Base-by-base conservation (phyloP, 83 land plant genomes). In the Thuja plicata region DNA sequence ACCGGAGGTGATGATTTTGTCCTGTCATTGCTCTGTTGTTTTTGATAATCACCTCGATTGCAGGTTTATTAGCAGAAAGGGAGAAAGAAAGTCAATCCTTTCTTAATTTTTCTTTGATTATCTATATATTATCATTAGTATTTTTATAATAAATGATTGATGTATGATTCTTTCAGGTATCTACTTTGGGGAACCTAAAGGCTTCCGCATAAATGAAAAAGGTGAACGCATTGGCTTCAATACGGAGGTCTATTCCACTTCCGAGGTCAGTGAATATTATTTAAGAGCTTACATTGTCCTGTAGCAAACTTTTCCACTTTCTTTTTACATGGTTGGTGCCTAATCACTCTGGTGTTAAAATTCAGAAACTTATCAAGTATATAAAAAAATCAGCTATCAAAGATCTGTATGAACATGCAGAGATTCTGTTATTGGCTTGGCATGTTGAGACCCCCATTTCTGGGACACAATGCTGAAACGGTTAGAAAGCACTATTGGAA, bases 171-270 rank as follows among this genome's bases (percentile, higher is more conserved):
- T 24, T 6, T 48, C 89, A 98, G 99, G 99, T 54, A 97, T 98
- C 41, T 98, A 98, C 93, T 98, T 98, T 90, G 99, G 99, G 71
- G 76, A 94, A 78, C 99, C 99, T 32, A 96, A 97, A 93, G 97
- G 99, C 32, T 96, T 97, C 88, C 80, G 93, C 48, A 93, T 87
- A 52, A 93, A 94, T 91, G 95, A 93, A 41, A 91, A 94, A 66
- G 99, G 99, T 52, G 98, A 97, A 43, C 96, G 93, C 13, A 92
- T 92, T 88, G 99, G 94, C n/a, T 98, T 92, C 88, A 97, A 98
- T 83, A 98, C 99, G 57, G 97, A 96, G 89, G 94, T 98, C 3
- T 98, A 98, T 90, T 92, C 99, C 85, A 84, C 93, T 40, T 79
- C 91, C 86, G 99, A 98, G 99, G 99, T 98, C 91, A n/a, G 87